Evolutionary conservation across 1,139 yeast species (phyloP), one percentile per base, ranked within the genome.

Genomic region (Geotrichum bryndzae): DNA sequence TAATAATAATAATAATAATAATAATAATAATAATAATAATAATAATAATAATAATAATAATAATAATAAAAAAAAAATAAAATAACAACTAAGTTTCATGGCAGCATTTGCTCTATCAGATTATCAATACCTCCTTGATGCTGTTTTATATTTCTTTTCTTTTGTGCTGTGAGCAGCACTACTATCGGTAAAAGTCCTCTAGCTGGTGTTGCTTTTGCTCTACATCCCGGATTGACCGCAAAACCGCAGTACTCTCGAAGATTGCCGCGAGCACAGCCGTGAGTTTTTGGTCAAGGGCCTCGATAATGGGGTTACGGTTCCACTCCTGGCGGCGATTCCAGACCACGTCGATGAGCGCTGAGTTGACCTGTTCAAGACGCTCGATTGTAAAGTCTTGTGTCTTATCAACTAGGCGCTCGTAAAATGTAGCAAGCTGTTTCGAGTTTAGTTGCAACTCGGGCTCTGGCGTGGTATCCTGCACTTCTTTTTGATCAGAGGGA

Each of bases 291-390:
- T 67, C 64, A 25, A 73, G 65, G 52, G 58, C 61, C 7, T 54
- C 65, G 18, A 72, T 62, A 64, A 76, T 71, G 4, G 62, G 66
- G 15, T 81, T 76, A 67, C 91, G 85, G 70, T 91, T 84, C 90
- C 96, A 86, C 8, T 76, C 73, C 58, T 79, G 75, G 60, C 96
- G 80, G 66, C 83, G 83, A 10, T 78, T 75, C 97, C 97, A 94
- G 2, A 89, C 80, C 13, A 86, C 79, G 59, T 88, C 94, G 78
- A 89, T 84, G 58, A 91, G 73, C 57, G 81, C 79, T 3, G 98
- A 86, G 78, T 87, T 87, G n/a, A 87, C 74, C 57, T 83, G 83
- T 74, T 94, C 97, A 51, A 94, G 77, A 63, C 81, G 78, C 62
- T 89, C 96, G 18, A 94, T 79, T 2, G 84, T 82, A 65, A 79